Evolutionary conservation across 805 yeast species (phyloP), one percentile per base, ranked within the genome.

Genomic region (Starmerella ratchasimensis): DNA sequence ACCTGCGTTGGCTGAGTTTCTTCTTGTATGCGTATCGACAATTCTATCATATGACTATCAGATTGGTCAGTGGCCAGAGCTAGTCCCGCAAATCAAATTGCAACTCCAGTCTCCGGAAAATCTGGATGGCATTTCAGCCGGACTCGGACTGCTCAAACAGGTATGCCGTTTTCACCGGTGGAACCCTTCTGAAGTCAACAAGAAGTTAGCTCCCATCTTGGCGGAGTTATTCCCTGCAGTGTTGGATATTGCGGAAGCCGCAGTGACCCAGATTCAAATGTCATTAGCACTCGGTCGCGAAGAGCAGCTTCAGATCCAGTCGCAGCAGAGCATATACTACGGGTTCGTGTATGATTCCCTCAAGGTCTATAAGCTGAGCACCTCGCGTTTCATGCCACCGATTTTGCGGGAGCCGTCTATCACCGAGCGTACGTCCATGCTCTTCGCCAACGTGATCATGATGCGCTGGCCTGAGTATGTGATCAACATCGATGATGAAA

Each of bases 311-410:
- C 13, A n/a, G 6, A 16, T 7, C 5, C 13, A 15, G 16, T 4
- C n/a, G 8, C 20, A 23, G 6, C 86, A 83, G 15, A 30, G 31
- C 16, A 10, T 28, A 1, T 45, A 37, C 30, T 45, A 39, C 23
- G 93, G 82, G 46, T 75, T 86, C 64, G 61, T 82, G 31, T 79
- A 79, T 47, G 63, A 77, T 45, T 66, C 81, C 16, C 59, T 86
- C 39, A 88, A 88, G 53, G 65, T 71, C 41, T 81, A 74, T 64
- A 86, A 86, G 55, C 80, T 76, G 54, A 75, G 75, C 29, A 75
- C 88, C 3, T 48, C 53, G 24, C 49, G 56, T 19, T 31, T 47
- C 10, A 29, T 86, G 37, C 93, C 96, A 2, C 64, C 59, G 2
- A 68, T 71, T 16, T 60, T 77, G 53, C 76, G 82, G 63, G 59